Conservation (phyloP, 2,329 filamentous ascomycete genomes). For the Trichophyton simii region DNA sequence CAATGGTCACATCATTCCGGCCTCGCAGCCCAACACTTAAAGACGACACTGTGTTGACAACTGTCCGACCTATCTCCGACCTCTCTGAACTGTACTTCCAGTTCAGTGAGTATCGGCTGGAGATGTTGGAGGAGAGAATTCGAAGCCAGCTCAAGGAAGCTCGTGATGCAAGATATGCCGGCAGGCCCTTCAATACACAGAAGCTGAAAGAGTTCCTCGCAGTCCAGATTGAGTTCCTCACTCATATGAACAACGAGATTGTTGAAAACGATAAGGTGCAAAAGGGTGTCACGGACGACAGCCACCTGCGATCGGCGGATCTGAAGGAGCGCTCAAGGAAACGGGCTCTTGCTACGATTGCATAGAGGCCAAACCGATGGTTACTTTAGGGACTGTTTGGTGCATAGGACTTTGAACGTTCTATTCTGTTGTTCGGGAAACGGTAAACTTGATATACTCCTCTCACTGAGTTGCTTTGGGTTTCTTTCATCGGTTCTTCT, state of each 20-base stretch:
- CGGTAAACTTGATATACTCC: background rate
- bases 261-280: slow-evolving; percentile 30
- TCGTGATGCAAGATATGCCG: slow-evolving; percentile 23
- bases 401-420: background rate
- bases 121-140: slow-evolving; percentile 49
- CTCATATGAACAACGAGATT: slow-evolving; percentile 31
- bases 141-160: slow-evolving; percentile 32
- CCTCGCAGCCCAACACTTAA: slow-evolving; percentile 42
- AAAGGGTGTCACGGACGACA: slow-evolving; percentile 25
- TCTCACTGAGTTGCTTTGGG: background rate
- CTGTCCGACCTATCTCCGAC: slow-evolving; percentile 47
- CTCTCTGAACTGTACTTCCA: slow-evolving; percentile 47
- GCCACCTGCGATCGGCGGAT: slow-evolving; percentile 27
- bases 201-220: slow-evolving; percentile 20
- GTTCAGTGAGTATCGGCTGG: slow-evolving; percentile 50
- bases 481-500: background rate
- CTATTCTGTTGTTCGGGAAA: background rate
- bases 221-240: slow-evolving; percentile 21
- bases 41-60: slow-evolving; percentile 51
- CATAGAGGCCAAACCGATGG: background rate
- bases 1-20: slow-evolving; percentile 54
- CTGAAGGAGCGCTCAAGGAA: slow-evolving; percentile 22
- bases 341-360: slow-evolving; percentile 11
- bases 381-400: background rate
- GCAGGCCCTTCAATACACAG: slow-evolving; percentile 22